A percentile compares a stretch with the other conserved stretches of the same genome.
phyloP scores from a whole-genome alignment of 2,329 filamentous ascomycete genomes.

The Annulohypoxylon truncatum region DNA sequence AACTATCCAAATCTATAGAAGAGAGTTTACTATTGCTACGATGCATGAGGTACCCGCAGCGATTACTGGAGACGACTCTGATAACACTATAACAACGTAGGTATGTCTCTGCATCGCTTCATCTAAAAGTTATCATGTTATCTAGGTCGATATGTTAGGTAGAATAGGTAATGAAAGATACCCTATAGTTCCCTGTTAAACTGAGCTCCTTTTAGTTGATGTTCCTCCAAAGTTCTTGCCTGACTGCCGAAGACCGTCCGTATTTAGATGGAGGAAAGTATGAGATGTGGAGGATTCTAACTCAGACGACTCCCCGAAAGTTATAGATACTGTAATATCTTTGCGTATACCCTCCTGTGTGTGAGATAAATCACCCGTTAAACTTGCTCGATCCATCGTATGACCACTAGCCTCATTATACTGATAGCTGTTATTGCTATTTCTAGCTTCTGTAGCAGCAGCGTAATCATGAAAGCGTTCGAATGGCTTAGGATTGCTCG shows the following conservation, averaged over 20 bases:
- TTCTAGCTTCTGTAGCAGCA: background rate
- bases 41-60: too few species aligned
- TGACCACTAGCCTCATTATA: background rate
- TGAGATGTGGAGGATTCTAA: too few species aligned
- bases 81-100: too few species aligned
- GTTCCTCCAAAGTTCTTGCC: background rate
- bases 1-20: too few species aligned
- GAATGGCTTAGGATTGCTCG: background rate
- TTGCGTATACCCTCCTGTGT: background rate
- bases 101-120: too few species aligned
- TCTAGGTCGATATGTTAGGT: too few species aligned
- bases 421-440: background rate
- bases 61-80: too few species aligned
- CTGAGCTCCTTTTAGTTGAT: background rate
- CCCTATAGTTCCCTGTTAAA: background rate
- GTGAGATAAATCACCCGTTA: background rate
- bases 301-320: background rate
- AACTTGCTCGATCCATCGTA: background rate
- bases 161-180: too few species aligned
- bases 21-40: too few species aligned
- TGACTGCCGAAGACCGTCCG: too few species aligned
- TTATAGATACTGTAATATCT: conserved; percentile 2
- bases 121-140: too few species aligned
- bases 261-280: too few species aligned
- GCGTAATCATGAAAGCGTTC: background rate